A percentile compares a stretch with the other conserved stretches of the same genome.
These are phyloP conservation scores for Pythium grandisporangium DNA, from an alignment of 352 stramenopile genomes.

Conservation along the genomic window DNA sequence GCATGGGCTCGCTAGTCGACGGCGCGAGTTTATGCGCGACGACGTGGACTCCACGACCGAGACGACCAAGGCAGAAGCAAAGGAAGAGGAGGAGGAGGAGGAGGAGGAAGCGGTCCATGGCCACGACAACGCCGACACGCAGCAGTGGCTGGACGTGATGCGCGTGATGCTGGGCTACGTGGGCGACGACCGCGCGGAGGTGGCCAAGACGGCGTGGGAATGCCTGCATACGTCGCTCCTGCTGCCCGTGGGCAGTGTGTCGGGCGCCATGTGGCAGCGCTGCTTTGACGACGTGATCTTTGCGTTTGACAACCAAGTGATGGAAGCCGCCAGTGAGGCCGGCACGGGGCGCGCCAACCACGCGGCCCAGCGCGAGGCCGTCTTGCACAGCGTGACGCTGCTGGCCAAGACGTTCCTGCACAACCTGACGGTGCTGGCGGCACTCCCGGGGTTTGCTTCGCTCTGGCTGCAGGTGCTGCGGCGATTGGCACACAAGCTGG, in stretches of 20 bases:
- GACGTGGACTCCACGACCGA: too few species aligned
- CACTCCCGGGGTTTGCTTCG: constrained; percentile 49
- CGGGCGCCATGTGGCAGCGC: constrained; percentile 67
- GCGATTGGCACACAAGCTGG: constrained; percentile 64
- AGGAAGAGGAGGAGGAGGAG: too few species aligned
- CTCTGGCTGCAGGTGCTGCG: constrained; percentile 75
- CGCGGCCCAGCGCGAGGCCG: constrained; percentile 56
- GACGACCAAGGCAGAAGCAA: too few species aligned
- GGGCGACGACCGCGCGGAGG: constrained; percentile 61
- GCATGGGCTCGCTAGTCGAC: constrained; percentile 55
- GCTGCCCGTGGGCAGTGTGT: constrained; percentile 54
- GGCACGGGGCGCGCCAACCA: constrained; percentile 38
- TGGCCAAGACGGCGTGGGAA: constrained; percentile 80
- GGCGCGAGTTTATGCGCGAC: too few species aligned
- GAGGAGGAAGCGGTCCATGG: too few species aligned
- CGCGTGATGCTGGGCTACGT: constrained; percentile 80
- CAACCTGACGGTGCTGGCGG: constrained; percentile 65
- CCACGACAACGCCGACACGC: constrained; percentile 71
- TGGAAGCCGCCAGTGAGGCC: too few species aligned
- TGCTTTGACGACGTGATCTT: constrained; percentile 87
- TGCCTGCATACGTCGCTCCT: constrained; percentile 77
- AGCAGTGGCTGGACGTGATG: constrained; percentile 79
- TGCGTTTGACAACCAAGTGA: constrained; percentile 78
- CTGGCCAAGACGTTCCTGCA: constrained; percentile 85
- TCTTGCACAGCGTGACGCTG: constrained; percentile 75